phyloP scores from a whole-genome alignment of 78 protist species.

The Dictyostelium firmibasis region DNA sequence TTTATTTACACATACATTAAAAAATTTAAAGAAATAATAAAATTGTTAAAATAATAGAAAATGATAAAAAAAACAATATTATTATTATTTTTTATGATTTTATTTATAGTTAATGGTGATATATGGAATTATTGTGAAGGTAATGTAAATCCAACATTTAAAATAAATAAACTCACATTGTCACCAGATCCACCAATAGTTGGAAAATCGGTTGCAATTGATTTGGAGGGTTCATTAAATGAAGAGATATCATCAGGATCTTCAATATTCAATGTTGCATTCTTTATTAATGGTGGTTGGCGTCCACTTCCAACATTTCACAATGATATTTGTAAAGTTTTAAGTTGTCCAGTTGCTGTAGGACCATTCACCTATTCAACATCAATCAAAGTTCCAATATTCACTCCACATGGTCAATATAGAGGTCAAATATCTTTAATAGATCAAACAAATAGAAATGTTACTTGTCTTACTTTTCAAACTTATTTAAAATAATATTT shows the following conservation, averaged over 20 bases:
- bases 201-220: neutral
- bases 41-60: neutral
- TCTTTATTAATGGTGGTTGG: conserved; percentile 36
- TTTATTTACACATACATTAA: neutral
- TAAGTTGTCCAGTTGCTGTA: conserved; percentile 28
- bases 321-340: conserved; percentile 5
- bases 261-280: conserved; percentile 5
- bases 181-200: conserved; percentile 57
- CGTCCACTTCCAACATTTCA: conserved; percentile 30
- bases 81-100: neutral
- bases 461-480: conserved; percentile 41
- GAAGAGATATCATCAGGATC: conserved; percentile 7
- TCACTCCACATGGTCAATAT: conserved; percentile 52
- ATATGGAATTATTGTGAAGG: conserved; percentile 43
- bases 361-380: conserved; percentile 30
- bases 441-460: conserved; percentile 28
- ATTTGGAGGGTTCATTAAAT: neutral
- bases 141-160: neutral
- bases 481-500: neutral
- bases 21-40: neutral
- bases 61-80: neutral
- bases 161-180: conserved; percentile 10
- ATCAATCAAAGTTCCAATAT: conserved; percentile 6
- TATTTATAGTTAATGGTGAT: neutral
- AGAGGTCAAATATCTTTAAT: neutral